Evolutionary conservation across 345 rosid genomes (phyloP).

Genomic region (Physaria fendleri): DNA sequence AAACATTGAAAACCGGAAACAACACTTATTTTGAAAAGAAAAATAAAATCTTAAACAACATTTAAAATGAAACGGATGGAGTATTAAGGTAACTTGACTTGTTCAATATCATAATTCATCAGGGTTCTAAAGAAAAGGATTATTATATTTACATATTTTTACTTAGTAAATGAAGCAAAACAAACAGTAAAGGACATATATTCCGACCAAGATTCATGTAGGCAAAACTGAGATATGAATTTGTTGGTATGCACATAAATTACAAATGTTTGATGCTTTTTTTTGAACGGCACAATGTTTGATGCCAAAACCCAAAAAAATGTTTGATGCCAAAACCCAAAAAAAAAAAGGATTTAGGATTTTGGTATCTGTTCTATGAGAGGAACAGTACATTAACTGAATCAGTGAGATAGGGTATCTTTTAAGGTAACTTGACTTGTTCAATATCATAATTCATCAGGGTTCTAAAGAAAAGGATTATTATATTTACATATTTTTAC

Average conservation of each 20-base stretch:
- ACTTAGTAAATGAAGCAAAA: not conserved
- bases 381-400: constrained; percentile 27
- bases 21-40: no score
- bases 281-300: no score
- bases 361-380: constrained; percentile 15
- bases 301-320: no score
- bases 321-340: no score
- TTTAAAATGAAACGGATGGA: no score
- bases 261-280: not conserved
- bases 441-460: no score
- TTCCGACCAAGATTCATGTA: constrained; percentile 34
- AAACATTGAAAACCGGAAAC: no score
- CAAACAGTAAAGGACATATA: constrained; percentile 13
- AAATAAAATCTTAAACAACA: no score
- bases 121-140: not conserved
- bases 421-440: no score
- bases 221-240: constrained; percentile 28
- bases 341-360: constrained; percentile 5
- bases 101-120: no score
- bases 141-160: not conserved
- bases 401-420: constrained; percentile 30
- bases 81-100: no score
- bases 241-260: constrained; percentile 26
- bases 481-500: not conserved
- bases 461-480: not conserved